phyloP scores from a whole-genome alignment of 371 early-diverging fungal genomes.

The Actinomucor elegans region DNA sequence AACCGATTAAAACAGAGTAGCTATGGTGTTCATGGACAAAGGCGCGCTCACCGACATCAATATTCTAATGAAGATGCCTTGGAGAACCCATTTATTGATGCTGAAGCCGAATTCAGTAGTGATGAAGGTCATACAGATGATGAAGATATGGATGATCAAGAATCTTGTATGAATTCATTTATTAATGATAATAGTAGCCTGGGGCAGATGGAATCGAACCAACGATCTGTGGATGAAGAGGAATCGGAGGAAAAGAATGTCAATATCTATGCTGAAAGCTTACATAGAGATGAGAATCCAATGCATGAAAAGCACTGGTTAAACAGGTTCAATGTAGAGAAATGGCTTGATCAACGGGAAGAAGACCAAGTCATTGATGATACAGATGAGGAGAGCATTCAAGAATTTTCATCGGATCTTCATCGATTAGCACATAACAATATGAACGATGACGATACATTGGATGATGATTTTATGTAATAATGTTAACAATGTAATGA shows the following conservation, averaged over 20 bases:
- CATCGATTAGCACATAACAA: background rate
- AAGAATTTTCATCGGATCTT: conserved; percentile 13
- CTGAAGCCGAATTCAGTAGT: conserved; percentile 20
- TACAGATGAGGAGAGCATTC: conserved; percentile 1
- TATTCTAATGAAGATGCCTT: background rate
- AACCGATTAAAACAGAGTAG: background rate
- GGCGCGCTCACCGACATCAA: background rate
- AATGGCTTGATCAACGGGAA: conserved; percentile 10
- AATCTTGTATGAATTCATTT: conserved; percentile 18
- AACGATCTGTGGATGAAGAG: background rate
- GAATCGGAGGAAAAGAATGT: background rate
- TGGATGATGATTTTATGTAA: conserved; percentile 9
- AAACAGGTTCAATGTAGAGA: conserved; percentile 13
- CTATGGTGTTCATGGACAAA: background rate
- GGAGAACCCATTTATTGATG: conserved; percentile 24
- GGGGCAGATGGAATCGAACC: background rate
- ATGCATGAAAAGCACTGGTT: conserved; percentile 15
- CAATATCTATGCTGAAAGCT: background rate
- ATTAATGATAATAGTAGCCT: conserved; percentile 17
- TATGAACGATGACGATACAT: background rate
- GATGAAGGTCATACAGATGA: conserved; percentile 20
- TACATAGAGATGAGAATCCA: background rate
- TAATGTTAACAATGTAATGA: no score
- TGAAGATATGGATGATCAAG: conserved; percentile 10
- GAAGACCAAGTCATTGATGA: background rate